Base-by-base conservation (phyloP, 179 eudicot genomes). In the Carnegiea gigantea region DNA sequence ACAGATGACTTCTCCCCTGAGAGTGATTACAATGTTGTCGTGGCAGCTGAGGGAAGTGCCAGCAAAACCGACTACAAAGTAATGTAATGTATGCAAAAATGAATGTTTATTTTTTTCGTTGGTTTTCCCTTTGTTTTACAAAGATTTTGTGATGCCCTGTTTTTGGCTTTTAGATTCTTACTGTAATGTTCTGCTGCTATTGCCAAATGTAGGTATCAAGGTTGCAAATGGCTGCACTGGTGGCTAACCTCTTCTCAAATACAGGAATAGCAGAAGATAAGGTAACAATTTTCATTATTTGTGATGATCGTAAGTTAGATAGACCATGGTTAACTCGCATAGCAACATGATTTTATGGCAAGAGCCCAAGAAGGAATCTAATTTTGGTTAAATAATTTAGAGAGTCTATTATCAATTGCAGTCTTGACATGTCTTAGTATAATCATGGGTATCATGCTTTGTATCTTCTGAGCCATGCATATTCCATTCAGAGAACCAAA, bases 31-130 rank as follows among this genome's bases (percentile, higher is more conserved):
- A 93, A 91, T 77, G 77, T 97, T 60, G 93, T 90, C 20, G 90
- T 97, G 72, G 89, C 97, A 23, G 89, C 97, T 43, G 99, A 97
- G 83, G 92, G 94, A 77, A 90, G 87, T 64, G 82, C 75, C 59
- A 90, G 80, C 70, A 89, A 83, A 64, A 87, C 84, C 96, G 99
- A 93, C 97, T 95, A 89, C 95, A 97, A 97, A 97, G 99, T 97
- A 97, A 95, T 97, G 98, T 93, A 93, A 97, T 91, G 99, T 92
- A 94, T 94, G 94, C 91, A 76, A 81, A 83, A 71, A 77, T 38
- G 82, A 11, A 38, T 82, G 83, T 83, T 80, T 76, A 30, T 20
- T 28, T 67, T 70, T 46, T 65, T 83, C 76, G 64, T 75, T 70
- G 70, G 28, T 80, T 83, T 83, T 74, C 46, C n/a, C 14, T 20